Conservation (phyloP, 106 monocot genomes). For the Alisma plantagoaquatica region DNA sequence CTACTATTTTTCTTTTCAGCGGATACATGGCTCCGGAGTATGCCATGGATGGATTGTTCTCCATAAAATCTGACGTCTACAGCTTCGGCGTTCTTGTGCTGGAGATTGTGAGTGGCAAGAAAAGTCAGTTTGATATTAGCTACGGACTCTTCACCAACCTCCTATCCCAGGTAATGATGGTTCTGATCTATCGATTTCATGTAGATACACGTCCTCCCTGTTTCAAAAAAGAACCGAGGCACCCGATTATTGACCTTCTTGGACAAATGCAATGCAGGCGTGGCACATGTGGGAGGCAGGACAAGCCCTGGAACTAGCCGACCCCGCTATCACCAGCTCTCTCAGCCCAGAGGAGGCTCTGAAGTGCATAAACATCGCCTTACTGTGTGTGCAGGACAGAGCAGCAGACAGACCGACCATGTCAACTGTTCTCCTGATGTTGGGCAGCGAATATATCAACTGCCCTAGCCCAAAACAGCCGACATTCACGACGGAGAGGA, state of each 20-base stretch:
- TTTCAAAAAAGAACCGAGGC: no score
- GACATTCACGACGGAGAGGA: background rate
- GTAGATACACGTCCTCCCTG: no score
- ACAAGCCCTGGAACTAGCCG: background rate
- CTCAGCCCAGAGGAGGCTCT: background rate
- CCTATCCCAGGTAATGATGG: background rate
- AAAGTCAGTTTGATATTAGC: background rate
- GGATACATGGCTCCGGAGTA: no score
- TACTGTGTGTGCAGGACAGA: background rate
- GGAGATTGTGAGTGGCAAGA: no score
- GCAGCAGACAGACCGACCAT: background rate
- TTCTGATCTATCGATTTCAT: background rate
- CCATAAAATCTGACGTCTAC: no score
- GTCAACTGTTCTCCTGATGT: background rate
- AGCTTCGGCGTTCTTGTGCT: no score
- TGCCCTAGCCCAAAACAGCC: background rate
- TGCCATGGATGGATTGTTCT: no score
- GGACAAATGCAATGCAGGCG: slow-evolving; percentile 2
- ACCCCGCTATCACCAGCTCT: background rate
- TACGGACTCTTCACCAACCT: background rate
- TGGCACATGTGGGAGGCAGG: background rate
- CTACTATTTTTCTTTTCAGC: background rate
- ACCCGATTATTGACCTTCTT: background rate
- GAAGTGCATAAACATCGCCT: background rate
- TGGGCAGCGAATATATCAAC: background rate